Evolutionary conservation across 148 eudicot species (phyloP).

Genomic region (Polygonum aviculare): DNA sequence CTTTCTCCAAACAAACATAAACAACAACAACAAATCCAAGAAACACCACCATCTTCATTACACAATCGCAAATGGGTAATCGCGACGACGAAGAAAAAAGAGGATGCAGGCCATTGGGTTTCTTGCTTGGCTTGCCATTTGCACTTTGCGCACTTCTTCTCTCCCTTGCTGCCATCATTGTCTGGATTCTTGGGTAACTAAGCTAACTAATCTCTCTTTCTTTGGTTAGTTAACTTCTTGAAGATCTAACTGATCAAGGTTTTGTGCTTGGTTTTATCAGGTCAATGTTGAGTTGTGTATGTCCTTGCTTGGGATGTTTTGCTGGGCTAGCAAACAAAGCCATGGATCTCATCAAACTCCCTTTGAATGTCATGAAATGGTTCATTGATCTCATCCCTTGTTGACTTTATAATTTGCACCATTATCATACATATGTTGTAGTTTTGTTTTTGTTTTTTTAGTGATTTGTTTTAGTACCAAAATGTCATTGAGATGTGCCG

Average conservation of each 20-base stretch:
- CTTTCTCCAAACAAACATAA: not conserved
- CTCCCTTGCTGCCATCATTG: conserved; percentile 27
- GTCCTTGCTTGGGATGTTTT: conserved; percentile 31
- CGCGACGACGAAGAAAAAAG: conserved; percentile 14
- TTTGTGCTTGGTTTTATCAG: conserved; percentile 4
- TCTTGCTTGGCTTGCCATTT: conserved; percentile 43
- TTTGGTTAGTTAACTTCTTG: not conserved
- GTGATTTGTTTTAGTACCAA: not conserved
- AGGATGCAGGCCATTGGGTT: conserved; percentile 45
- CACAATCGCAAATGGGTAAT: not conserved
- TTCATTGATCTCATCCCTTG: conserved; percentile 28
- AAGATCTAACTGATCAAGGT: not conserved
- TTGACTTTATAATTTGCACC: not conserved
- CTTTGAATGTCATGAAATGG: conserved; percentile 19
- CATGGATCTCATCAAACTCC: conserved; percentile 24
- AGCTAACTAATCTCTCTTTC: too few species aligned
- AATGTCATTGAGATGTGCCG: not conserved
- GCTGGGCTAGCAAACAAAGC: conserved; percentile 23
- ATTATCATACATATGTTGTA: not conserved
- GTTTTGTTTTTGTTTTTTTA: not conserved
- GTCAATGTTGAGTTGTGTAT: conserved; percentile 20
- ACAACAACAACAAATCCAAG: not conserved
- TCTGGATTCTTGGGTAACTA: conserved; percentile 42
- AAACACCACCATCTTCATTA: not conserved
- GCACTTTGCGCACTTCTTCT: conserved; percentile 30